A percentile compares a stretch with the other conserved stretches of the same genome.
Conservation (phyloP, 176 grass and related monocot species). For the Cymbopogon citratus region DNA sequence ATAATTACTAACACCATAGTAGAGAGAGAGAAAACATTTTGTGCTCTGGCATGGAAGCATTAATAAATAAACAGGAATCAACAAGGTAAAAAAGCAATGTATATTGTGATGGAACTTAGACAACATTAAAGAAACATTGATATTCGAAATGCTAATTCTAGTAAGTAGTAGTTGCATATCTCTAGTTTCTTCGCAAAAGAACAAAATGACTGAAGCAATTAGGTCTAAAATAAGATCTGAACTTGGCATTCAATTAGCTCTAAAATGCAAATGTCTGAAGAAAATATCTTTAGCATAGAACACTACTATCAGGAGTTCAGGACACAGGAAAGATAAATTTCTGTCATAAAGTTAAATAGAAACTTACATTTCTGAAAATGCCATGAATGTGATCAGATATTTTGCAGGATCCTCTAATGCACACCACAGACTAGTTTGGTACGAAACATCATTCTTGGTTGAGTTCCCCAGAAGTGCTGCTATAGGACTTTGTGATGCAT, state of each 20-base stretch:
- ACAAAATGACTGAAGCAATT: not conserved
- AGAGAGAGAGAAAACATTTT: not conserved
- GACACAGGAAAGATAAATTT: not conserved
- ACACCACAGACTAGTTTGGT: constrained; percentile 82
- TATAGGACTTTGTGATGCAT: constrained; percentile 57
- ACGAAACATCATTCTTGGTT: constrained; percentile 47
- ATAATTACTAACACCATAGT: not conserved
- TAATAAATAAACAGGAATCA: not conserved
- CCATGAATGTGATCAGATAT: constrained; percentile 95
- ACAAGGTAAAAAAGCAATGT: not conserved
- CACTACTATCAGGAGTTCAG: not conserved
- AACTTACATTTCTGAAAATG: constrained; percentile 89
- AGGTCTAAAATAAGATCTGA: not conserved
- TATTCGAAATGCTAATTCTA: constrained; percentile 3
- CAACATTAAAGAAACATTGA: constrained; percentile 22
- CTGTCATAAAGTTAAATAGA: not conserved
- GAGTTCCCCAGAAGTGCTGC: constrained; percentile 46
- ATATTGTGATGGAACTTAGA: constrained; percentile 11
- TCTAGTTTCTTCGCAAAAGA: not conserved
- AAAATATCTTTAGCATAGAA: not conserved
- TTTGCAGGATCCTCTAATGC: constrained; percentile 89
- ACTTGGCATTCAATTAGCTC: constrained; percentile 1
- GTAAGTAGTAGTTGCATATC: not conserved
- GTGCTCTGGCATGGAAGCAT: not conserved
- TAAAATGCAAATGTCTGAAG: not conserved